Conservation (phyloP, 2,329 filamentous ascomycete genomes). For the Bimuria novae-zelandiae region DNA sequence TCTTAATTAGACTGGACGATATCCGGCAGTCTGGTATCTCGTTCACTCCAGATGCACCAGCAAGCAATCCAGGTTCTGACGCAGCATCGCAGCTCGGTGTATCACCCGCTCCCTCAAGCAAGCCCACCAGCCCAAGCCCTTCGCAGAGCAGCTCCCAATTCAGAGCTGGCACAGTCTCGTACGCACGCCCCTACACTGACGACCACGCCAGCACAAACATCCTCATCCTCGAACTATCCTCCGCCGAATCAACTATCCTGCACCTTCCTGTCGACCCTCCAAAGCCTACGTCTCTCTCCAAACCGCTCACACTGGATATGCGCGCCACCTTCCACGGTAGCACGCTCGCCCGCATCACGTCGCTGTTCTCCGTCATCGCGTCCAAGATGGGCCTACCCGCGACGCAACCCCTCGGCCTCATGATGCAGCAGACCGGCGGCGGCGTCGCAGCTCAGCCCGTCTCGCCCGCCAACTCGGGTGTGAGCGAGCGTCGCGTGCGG, state of each 20-base stretch:
- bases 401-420: conserved; percentile 64
- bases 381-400: conserved; percentile 74
- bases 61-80: conserved; percentile 22
- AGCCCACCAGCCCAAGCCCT: conserved; percentile 25
- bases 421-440: conserved; percentile 66
- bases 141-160: conserved; percentile 18
- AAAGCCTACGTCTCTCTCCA: conserved; percentile 10
- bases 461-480: conserved; percentile 69
- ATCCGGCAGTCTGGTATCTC: conserved; percentile 85
- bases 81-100: conserved; percentile 19
- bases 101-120: conserved; percentile 31
- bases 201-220: conserved; percentile 64
- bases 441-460: conserved; percentile 65
- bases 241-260: conserved; percentile 49
- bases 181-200: conserved; percentile 86
- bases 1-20: conserved; percentile 79
- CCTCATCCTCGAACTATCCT: conserved; percentile 74
- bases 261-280: conserved; percentile 27
- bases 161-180: conserved; percentile 67
- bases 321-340: conserved; percentile 75
- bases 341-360: conserved; percentile 70
- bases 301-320: conserved; percentile 47
- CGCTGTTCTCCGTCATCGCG: conserved; percentile 78
- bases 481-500: conserved; percentile 70
- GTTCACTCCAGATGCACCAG: conserved; percentile 58